Percentiles rank a stretch among this genome's conserved stretches.
Conservation (phyloP, 345 rosid species). For the Salix purpurea region DNA sequence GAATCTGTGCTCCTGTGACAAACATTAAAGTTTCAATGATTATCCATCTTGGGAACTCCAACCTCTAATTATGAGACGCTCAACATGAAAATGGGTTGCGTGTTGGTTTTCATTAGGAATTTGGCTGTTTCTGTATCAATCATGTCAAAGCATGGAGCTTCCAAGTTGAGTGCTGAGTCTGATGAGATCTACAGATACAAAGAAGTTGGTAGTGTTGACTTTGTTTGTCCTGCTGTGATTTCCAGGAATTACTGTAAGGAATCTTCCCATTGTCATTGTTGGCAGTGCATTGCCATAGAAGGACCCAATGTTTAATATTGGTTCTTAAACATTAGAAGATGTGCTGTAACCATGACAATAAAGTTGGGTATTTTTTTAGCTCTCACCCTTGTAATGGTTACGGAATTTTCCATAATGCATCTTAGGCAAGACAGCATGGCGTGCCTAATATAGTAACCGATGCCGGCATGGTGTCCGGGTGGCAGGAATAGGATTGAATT, state of each 20-base stretch:
- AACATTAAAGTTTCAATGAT: not conserved
- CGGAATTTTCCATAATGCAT: not conserved
- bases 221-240: not conserved
- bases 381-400: not conserved
- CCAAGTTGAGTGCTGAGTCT: not conserved
- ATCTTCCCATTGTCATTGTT: not conserved
- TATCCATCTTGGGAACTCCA: not conserved
- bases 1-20: not conserved
- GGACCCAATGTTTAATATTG: not conserved
- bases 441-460: not conserved
- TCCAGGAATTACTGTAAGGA: not conserved
- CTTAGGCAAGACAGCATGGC: not conserved
- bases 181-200: not conserved
- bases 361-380: not conserved
- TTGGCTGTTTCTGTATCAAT: conserved; percentile 4
- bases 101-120: not conserved
- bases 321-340: not conserved
- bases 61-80: not conserved
- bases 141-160: conserved; percentile 10
- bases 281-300: not conserved
- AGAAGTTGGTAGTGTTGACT: conserved; percentile 6
- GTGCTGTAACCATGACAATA: not conserved
- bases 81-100: not conserved
- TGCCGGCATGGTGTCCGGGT: not conserved
- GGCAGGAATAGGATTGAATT: not conserved